Conservation (phyloP, 2,329 filamentous ascomycete genomes). For the Talaromyces sp. region DNA sequence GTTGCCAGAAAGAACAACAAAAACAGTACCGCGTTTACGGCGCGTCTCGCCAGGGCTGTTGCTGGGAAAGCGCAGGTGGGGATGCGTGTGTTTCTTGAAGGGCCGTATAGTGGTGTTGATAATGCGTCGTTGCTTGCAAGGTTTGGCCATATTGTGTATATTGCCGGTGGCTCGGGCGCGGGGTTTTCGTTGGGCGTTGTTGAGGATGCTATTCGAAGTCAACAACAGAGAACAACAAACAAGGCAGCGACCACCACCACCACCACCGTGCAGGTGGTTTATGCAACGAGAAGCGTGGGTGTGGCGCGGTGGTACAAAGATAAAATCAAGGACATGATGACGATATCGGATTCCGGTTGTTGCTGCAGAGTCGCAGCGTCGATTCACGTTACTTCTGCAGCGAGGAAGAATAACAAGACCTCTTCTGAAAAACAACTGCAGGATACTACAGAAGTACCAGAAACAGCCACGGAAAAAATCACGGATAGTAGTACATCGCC, state of each 20-base stretch:
- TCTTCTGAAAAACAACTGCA: background rate
- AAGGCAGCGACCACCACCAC: no score
- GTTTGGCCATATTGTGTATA: slow-evolving; percentile 44
- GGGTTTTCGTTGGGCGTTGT: slow-evolving; percentile 49
- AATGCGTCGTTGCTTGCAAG: slow-evolving; percentile 27
- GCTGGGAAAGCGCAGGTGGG: slow-evolving; percentile 28
- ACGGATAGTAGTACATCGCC: background rate
- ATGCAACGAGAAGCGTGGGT: background rate
- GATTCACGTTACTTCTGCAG: background rate
- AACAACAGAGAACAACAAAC: no score
- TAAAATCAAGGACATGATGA: background rate
- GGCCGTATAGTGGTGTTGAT: slow-evolving; percentile 54
- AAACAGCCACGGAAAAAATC: background rate
- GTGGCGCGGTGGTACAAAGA: slow-evolving; percentile 2
- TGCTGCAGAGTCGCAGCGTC: background rate
- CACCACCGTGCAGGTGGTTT: slow-evolving; percentile 1
- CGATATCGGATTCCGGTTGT: background rate
- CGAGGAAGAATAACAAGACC: no score
- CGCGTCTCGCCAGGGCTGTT: slow-evolving; percentile 39
- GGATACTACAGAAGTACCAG: background rate
- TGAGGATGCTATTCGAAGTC: slow-evolving; percentile 20
- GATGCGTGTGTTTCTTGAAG: slow-evolving; percentile 51
- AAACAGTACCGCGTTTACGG: slow-evolving; percentile 39
- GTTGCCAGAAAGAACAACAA: no score
- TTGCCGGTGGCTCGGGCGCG: slow-evolving; percentile 55